Conservation (phyloP, 2,329 filamentous ascomycete genomes). For the Scleromitrula shiraiana region DNA sequence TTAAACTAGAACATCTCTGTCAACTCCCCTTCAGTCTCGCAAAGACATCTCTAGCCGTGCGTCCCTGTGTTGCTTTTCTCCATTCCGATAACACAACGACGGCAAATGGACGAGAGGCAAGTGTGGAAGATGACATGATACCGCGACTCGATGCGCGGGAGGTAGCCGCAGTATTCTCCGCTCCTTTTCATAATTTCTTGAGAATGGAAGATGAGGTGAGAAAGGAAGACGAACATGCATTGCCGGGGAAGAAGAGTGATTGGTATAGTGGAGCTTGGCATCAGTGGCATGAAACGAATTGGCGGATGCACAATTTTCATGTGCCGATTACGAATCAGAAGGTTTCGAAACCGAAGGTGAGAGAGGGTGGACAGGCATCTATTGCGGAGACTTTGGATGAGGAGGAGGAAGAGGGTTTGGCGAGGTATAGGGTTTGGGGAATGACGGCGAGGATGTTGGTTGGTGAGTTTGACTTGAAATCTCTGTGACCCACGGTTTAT, state of each 20-base stretch:
- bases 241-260: conserved; percentile 29
- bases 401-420: conserved; percentile 36
- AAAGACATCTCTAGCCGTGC: conserved; percentile 64
- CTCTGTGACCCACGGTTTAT: too few species aligned
- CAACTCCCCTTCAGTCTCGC: conserved; percentile 70
- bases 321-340: conserved; percentile 68
- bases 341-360: conserved; percentile 49
- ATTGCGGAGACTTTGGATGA: conserved; percentile 39
- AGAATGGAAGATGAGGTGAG: conserved; percentile 46
- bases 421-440: conserved; percentile 79
- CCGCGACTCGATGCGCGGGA: conserved; percentile 81
- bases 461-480: background rate
- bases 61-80: conserved; percentile 71
- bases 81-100: conserved; percentile 45
- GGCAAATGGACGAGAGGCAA: conserved; percentile 31
- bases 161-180: conserved; percentile 89
- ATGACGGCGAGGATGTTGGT: conserved; percentile 91
- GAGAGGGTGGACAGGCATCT: conserved; percentile 36
- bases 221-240: conserved; percentile 23
- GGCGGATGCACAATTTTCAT: conserved; percentile 87
- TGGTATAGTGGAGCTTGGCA: conserved; percentile 88
- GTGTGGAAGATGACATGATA: conserved; percentile 63
- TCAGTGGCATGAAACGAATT: conserved; percentile 67
- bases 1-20: conserved; percentile 81
- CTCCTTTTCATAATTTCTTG: conserved; percentile 79